Percentiles rank a stretch among this genome's conserved stretches.
phyloP scores from a whole-genome alignment of 495 filamentous ascomycete genomes.

The Aspergillus nanangensis region DNA sequence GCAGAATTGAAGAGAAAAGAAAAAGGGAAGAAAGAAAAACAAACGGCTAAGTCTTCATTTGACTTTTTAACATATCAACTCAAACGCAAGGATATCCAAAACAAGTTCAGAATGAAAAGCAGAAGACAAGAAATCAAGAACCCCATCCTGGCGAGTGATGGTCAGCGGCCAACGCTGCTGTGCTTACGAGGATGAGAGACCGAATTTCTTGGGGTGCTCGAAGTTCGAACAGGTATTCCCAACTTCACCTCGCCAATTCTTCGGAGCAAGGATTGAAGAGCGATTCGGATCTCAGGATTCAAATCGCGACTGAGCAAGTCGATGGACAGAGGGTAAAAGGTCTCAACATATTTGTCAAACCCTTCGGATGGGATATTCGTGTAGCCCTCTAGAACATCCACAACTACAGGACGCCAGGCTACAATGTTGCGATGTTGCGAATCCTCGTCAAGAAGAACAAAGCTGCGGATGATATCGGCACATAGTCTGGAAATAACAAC shows the following conservation, averaged over 20 bases:
- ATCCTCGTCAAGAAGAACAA: slow-evolving; percentile 82
- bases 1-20: slow-evolving; percentile 4
- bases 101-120: slow-evolving; percentile 15
- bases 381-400: slow-evolving; percentile 96
- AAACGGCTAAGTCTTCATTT: slow-evolving; percentile 23
- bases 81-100: slow-evolving; percentile 31
- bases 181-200: slow-evolving; percentile 30
- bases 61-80: slow-evolving; percentile 10
- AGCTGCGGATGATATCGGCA: slow-evolving; percentile 83
- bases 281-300: slow-evolving; percentile 68
- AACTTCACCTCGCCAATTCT: slow-evolving; percentile 79
- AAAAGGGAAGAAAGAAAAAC: slow-evolving; percentile 18
- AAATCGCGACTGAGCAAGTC: slow-evolving; percentile 82
- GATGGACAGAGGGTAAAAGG: slow-evolving; percentile 81
- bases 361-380: slow-evolving; percentile 79
- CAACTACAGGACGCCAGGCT: slow-evolving; percentile 94
- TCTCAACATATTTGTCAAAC: slow-evolving; percentile 72
- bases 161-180: slow-evolving; percentile 23
- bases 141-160: slow-evolving; percentile 1
- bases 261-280: slow-evolving; percentile 69
- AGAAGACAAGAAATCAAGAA: slow-evolving; percentile 2
- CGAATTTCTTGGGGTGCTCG: slow-evolving; percentile 43
- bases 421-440: slow-evolving; percentile 93
- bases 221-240: slow-evolving; percentile 47
- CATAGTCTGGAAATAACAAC: slow-evolving; percentile 66